Evolutionary conservation across 2,329 filamentous ascomycete genomes (phyloP).

Genomic region (Biscogniauxia marginata): DNA sequence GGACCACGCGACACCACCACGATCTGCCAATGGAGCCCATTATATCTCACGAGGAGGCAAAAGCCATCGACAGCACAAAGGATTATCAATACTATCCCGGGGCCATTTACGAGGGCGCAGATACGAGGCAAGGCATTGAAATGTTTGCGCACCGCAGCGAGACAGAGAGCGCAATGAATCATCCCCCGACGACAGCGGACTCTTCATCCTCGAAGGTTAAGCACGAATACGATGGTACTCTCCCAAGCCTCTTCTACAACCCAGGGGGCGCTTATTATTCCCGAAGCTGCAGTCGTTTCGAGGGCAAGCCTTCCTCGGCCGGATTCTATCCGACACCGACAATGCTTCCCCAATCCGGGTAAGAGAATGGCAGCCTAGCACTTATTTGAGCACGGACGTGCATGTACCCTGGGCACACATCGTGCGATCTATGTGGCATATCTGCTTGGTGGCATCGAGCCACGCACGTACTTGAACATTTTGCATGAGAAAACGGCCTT

Average conservation of each 20-base stretch:
- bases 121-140: constrained; percentile 46
- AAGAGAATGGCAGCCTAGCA: constrained; percentile 29
- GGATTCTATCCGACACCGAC: constrained; percentile 56
- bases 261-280: constrained; percentile 40
- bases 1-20: constrained; percentile 44
- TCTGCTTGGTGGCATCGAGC: constrained; percentile 11
- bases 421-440: constrained; percentile 13
- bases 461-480: constrained; percentile 15
- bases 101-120: constrained; percentile 49
- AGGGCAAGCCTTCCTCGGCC: constrained; percentile 50
- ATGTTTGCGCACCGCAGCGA: constrained; percentile 45
- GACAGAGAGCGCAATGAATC: constrained; percentile 27
- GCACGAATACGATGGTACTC: constrained; percentile 45
- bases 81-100: constrained; percentile 56
- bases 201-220: constrained; percentile 44
- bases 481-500: constrained; percentile 22
- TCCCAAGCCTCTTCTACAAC: constrained; percentile 50
- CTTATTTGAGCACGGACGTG: background rate
- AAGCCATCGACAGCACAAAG: constrained; percentile 47
- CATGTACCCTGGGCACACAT: constrained; percentile 10
- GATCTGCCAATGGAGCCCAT: constrained; percentile 51
- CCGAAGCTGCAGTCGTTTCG: constrained; percentile 49
- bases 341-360: constrained; percentile 46
- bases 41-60: constrained; percentile 51
- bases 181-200: constrained; percentile 33